phyloP scores from a whole-genome alignment of 371 early-diverging fungal genomes.

The Mucor mucedo region DNA sequence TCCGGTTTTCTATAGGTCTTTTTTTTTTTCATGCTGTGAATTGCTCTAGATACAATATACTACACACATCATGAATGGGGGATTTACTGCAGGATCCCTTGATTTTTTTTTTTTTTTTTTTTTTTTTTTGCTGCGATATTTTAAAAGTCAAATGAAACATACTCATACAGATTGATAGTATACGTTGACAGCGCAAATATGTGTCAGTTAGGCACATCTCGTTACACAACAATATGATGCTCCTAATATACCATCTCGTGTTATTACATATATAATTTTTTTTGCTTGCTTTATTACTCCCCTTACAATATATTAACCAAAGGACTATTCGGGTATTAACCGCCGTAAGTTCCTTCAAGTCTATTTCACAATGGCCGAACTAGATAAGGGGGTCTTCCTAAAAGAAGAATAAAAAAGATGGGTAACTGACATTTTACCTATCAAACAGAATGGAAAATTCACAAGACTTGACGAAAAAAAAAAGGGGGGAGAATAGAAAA shows the following conservation, averaged over 20 bases:
- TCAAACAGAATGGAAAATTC: neutral
- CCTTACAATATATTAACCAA: neutral
- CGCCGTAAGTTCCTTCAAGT: neutral
- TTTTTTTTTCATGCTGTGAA: neutral
- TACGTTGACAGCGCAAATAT: no score
- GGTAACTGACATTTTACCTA: neutral
- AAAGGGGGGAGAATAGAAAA: neutral
- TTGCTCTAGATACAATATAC: neutral
- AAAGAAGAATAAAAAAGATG: neutral
- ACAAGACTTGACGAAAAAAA: neutral
- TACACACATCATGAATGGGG: neutral
- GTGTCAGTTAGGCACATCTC: no score
- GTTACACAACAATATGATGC: no score
- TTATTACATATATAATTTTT: no score
- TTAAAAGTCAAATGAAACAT: no score
- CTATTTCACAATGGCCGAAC: neutral
- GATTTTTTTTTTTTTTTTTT: no score
- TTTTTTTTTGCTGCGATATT: no score
- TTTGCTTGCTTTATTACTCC: neutral
- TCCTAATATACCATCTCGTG: no score
- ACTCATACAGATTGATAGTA: no score
- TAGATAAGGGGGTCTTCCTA: neutral
- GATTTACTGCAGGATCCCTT: neutral
- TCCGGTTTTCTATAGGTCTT: neutral
- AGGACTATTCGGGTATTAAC: constrained; percentile 1